Base-by-base conservation (phyloP, 2,329 filamentous ascomycete species). In the Cordyceps farinosa region DNA sequence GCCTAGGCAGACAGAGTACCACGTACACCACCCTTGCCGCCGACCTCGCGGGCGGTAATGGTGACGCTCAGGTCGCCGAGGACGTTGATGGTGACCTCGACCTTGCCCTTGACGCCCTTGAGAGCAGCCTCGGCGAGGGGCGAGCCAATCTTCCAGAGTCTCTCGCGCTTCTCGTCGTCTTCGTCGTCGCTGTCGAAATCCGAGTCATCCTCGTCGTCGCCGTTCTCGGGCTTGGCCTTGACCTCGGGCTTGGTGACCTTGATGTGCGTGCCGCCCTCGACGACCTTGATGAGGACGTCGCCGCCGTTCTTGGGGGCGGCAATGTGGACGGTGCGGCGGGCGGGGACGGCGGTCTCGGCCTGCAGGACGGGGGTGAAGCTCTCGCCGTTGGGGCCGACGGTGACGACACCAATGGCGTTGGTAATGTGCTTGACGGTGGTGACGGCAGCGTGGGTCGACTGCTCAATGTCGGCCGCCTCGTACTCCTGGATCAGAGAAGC, bases 401-500 rank as follows among this genome's bases (percentile, higher is more conserved):
- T 86, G 67, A 96, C 84, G 60, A 98, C 90, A 75, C 95, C 95
- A 67, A 99, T 90, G 66, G 94, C 90, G 74, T 93, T 90, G 70
- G 87, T 83, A 67, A 96, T 88, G 80, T 99, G 95, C 70, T 92
- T 92, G 59, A 96, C 92, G 17, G 93, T 94, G 40, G 94, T 97
- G 67, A 99, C 92, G 74, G 92, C 91, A 59, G 95, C 89, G 82
- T 99, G 94, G 54, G 92, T 96, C 66, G 91, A 96, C 83, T 97
- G 93, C 75, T 96, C 91, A 70, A 99, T 96, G 74, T 98, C 94
- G 68, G 92, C 88, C 69, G 87, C 84, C 71, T 99, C 95, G 77
- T 96, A 99, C 77, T 97, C 94, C 77, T 93, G 88, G 76, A 99
- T 92, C 67, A 99, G 82, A 65, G 89, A 96, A 44, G 95, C 95